Evolutionary conservation across 2,329 filamentous ascomycete species (phyloP).

Genomic region (Knoxdaviesia capensis): DNA sequence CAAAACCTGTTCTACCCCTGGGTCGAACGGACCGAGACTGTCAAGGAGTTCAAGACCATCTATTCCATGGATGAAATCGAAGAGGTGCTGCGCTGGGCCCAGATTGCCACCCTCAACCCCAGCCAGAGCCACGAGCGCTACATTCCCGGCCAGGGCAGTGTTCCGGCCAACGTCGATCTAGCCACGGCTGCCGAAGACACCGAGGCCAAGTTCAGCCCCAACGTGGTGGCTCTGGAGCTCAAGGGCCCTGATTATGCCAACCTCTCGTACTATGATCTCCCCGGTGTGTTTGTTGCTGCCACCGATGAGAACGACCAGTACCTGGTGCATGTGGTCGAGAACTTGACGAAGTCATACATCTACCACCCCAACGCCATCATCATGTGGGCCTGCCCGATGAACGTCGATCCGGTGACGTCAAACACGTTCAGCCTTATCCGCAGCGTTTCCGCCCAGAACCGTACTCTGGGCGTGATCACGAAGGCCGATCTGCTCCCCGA

Average conservation of each 20-base stretch:
- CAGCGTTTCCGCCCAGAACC: conserved; percentile 29
- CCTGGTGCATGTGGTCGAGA: conserved; percentile 50
- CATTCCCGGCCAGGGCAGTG: conserved; percentile 26
- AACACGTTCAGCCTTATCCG: conserved; percentile 47
- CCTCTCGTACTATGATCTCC: conserved; percentile 68
- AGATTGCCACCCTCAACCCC: conserved; percentile 59
- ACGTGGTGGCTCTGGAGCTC: conserved; percentile 60
- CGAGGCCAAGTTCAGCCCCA: conserved; percentile 58
- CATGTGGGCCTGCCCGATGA: conserved; percentile 59
- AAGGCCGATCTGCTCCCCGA: conserved; percentile 59
- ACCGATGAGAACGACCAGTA: conserved; percentile 44
- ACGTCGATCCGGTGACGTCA: conserved; percentile 57
- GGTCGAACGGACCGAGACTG: conserved; percentile 24
- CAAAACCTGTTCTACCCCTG: conserved; percentile 44
- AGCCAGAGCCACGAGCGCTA: conserved; percentile 28
- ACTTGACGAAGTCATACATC: conserved; percentile 52
- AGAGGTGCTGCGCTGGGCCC: conserved; percentile 49
- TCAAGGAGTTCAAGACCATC: conserved; percentile 43
- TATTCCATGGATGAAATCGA: conserved; percentile 42
- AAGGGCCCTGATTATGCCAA: conserved; percentile 50
- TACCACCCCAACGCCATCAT: conserved; percentile 50
- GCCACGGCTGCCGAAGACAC: conserved; percentile 19
- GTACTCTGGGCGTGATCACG: conserved; percentile 60
- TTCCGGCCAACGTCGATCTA: conserved; percentile 13
- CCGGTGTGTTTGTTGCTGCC: conserved; percentile 58